These are phyloP conservation scores for Dictyostelium intermedium DNA, from an alignment of 78 protist genomes.

Conservation along the genomic window DNA sequence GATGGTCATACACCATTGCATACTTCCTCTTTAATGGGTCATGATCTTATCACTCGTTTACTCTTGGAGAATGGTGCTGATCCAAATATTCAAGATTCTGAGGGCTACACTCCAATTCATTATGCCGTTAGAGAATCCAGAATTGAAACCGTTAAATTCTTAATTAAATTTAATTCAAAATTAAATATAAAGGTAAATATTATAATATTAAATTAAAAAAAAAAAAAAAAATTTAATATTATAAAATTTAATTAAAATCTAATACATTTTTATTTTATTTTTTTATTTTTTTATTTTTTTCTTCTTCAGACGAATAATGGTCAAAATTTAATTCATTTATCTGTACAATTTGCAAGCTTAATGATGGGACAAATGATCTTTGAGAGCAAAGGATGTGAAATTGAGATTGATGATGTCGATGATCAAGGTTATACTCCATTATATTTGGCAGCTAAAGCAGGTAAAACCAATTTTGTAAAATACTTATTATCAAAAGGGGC, in stretches of 20 bases:
- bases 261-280: too few relatives aligned
- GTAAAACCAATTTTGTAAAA: slow-evolving; percentile 68
- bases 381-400: slow-evolving; percentile 8
- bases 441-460: slow-evolving; percentile 54
- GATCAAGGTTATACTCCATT: slow-evolving; percentile 48
- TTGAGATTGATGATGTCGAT: slow-evolving; percentile 28
- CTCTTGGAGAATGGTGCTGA: slow-evolving; percentile 26
- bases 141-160: slow-evolving; percentile 49
- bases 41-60: slow-evolving; percentile 22
- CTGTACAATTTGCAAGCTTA: slow-evolving; percentile 26
- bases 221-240: too few relatives aligned
- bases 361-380: slow-evolving; percentile 67
- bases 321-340: slow-evolving; percentile 57
- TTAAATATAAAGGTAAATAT: not conserved
- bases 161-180: slow-evolving; percentile 14
- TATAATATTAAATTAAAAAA: too few relatives aligned
- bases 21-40: slow-evolving; percentile 72
- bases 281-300: not conserved
- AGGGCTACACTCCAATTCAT: slow-evolving; percentile 58
- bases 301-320: not conserved
- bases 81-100: slow-evolving; percentile 50
- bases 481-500: slow-evolving; percentile 62
- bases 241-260: too few relatives aligned
- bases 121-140: slow-evolving; percentile 74
- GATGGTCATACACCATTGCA: slow-evolving; percentile 81